Base-by-base conservation (phyloP, 208 protist species). In the Trypanosoma congolense region DNA sequence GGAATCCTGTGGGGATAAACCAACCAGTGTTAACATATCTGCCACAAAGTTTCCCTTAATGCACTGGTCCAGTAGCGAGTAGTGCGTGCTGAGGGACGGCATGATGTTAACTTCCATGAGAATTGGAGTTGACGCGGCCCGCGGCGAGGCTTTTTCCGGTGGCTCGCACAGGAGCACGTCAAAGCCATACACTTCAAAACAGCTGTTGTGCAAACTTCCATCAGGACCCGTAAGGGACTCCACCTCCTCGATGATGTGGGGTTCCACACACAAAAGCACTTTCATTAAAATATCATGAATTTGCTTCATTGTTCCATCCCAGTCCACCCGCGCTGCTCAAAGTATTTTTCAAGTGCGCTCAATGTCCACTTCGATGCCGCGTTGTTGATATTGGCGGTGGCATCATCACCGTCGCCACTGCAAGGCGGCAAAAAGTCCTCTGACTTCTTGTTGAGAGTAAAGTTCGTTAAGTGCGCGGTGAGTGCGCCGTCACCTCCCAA, bases 391-490 rank as follows among this genome's bases (percentile, higher is more conserved):
- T 77, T 46, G 24, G 57, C 74, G 22, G 33, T 65, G 22, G 29
- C 51, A 29, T 57, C 74, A 24, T 50, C 63, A 21, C 26, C 42
- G 9, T 30, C 35, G 12, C 19, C 44, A 3, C 29, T 45, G 26
- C 26, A 26, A 10, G 71, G 69, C 4, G 35, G 25, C 12, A 67
- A 41, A 69, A 80, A 91, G 21, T 75, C 63, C 28, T 66, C 68
- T 0, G 43, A 59, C 21, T 77, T 75, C 47, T 94, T 93, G 66
- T 93, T 95, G 36, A 96, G 44, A 0, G 80, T 84, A 61, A 93
- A 96, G 65, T 96, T 96, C 25, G 92, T 96, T n/a, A 92, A 55
- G 47, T 92, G 84, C 35, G 80, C 80, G 10, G 76, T 83, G 24
- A 92, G 55, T 21, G 35, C 49, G 8, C 30, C 29, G 2, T 57